These are phyloP conservation scores for Hemerocallis citrina DNA, from an alignment of 106 monocot species.

Conservation along the genomic window DNA sequence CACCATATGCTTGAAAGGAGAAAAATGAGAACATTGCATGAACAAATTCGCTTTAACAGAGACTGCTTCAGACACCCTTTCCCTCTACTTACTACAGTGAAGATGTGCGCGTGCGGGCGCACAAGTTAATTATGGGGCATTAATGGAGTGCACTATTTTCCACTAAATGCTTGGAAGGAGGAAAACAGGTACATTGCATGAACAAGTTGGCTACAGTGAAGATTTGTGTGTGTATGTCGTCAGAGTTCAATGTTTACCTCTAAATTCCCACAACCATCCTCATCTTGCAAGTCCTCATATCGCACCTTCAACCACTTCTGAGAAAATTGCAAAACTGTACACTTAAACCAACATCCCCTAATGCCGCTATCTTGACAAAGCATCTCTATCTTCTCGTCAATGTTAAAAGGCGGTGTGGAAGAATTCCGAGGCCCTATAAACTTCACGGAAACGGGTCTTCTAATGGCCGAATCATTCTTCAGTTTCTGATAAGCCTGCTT, in stretches of 20 bases:
- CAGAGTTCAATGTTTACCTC: conserved; percentile 31
- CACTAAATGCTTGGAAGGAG: too few species aligned
- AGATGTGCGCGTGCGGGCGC: too few species aligned
- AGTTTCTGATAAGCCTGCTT: conserved; percentile 13
- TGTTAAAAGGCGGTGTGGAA: conserved; percentile 26
- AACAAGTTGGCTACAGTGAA: too few species aligned
- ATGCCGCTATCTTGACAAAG: conserved; percentile 93
- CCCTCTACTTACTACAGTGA: too few species aligned
- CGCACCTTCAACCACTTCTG: conserved; percentile 64
- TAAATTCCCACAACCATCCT: conserved; percentile 57
- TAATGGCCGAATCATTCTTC: conserved; percentile 14
- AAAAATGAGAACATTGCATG: too few species aligned
- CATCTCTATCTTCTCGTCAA: conserved; percentile 64
- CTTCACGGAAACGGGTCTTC: conserved; percentile 32
- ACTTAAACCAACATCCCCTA: conserved; percentile 94
- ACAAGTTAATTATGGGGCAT: too few species aligned
- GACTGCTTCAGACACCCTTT: too few species aligned
- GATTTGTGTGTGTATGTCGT: neutral
- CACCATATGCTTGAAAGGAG: too few species aligned
- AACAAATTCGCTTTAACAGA: too few species aligned
- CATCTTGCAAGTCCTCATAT: conserved; percentile 73
- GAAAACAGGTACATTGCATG: too few species aligned
- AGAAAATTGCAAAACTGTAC: conserved; percentile 53
- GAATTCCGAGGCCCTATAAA: conserved; percentile 21
- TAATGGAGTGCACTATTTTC: too few species aligned